phyloP scores from a whole-genome alignment of 495 filamentous ascomycete species.

The Penicillium longicatenatum region DNA sequence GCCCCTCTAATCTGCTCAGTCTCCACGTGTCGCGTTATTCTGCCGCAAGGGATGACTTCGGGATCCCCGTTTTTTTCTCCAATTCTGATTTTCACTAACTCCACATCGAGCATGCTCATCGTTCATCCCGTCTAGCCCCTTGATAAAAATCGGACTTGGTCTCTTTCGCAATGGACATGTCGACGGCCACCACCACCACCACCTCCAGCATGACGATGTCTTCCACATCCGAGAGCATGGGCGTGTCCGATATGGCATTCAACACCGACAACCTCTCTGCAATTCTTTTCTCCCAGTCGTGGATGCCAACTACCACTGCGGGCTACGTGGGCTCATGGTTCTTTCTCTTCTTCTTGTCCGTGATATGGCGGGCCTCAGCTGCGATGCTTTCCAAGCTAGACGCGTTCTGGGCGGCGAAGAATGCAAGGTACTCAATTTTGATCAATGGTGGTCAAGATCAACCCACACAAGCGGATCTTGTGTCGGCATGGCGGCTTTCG shows the following conservation, averaged over 20 bases:
- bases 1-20: background rate
- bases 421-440: conserved; percentile 73
- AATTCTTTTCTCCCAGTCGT: conserved; percentile 70
- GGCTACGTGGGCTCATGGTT: conserved; percentile 83
- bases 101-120: background rate
- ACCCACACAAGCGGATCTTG: conserved; percentile 57
- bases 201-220: conserved; percentile 3
- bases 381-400: conserved; percentile 65
- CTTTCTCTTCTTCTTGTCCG: conserved; percentile 75
- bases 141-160: too few relatives aligned
- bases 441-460: conserved; percentile 65
- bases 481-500: conserved; percentile 76
- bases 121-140: background rate
- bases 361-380: conserved; percentile 65
- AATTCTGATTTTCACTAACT: too few relatives aligned
- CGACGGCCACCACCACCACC: background rate
- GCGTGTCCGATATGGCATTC: conserved; percentile 10
- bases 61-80: background rate
- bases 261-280: conserved; percentile 56
- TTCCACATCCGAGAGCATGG: background rate
- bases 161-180: background rate
- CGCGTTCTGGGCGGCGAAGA: conserved; percentile 60
- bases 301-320: conserved; percentile 69
- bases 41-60: conserved; percentile 4
- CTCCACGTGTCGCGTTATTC: background rate